These are phyloP conservation scores for Rhododendron kiyosumense DNA, from an alignment of 148 eudicot species.

Conservation along the genomic window DNA sequence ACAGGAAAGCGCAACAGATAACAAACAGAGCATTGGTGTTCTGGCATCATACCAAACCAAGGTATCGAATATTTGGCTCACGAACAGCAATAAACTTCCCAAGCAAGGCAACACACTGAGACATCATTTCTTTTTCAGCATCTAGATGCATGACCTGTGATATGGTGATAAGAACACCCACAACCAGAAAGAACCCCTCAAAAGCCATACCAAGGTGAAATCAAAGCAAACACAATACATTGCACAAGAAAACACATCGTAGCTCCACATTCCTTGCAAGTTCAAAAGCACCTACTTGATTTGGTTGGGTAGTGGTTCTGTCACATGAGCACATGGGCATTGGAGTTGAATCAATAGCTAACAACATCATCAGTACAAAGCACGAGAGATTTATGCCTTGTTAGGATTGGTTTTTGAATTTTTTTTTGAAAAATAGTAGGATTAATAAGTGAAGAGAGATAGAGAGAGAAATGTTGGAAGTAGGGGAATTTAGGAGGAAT, in stretches of 20 bases:
- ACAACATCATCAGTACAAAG: background rate
- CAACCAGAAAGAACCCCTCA: slow-evolving; percentile 7
- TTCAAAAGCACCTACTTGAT: background rate
- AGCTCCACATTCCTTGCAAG: background rate
- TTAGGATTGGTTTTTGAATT: no score
- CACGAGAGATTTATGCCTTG: background rate
- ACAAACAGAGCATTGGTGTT: background rate
- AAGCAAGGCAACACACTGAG: slow-evolving; percentile 99
- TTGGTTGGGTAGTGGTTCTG: background rate
- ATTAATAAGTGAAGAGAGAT: no score
- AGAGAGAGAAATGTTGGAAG: no score
- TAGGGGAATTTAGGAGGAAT: no score
- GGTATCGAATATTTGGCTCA: slow-evolving; percentile 96
- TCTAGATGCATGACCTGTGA: slow-evolving; percentile 99
- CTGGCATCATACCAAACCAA: slow-evolving; percentile 77
- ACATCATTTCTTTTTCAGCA: slow-evolving; percentile 99
- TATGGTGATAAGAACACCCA: slow-evolving; percentile 4
- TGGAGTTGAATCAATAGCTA: background rate
- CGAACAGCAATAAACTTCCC: slow-evolving; percentile 99
- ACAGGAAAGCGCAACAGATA: background rate
- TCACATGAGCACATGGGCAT: background rate
- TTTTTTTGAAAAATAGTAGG: no score
- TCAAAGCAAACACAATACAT: background rate
- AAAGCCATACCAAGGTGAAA: background rate
- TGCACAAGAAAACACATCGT: background rate